Percentiles rank a stretch among this genome's conserved stretches.
phyloP scores from a whole-genome alignment of 306 rosid species.

The Neltuma alba region DNA sequence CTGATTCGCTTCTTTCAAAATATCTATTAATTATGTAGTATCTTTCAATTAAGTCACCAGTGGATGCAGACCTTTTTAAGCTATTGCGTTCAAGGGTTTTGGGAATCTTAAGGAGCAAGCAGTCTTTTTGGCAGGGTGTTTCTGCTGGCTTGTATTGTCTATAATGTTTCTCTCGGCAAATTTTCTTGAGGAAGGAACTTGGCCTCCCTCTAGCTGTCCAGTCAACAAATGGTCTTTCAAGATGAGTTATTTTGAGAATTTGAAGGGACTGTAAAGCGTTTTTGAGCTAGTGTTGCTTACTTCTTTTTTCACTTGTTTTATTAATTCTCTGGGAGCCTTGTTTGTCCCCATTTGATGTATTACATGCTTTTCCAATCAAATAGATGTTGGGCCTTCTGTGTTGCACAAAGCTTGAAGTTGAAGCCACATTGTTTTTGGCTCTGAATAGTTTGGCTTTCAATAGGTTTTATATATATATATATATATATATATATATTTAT shows the following conservation, averaged over 20 bases:
- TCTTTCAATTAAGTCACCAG: neutral
- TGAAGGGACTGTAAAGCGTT: neutral
- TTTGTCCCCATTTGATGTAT: neutral
- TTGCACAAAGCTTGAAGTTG: neutral
- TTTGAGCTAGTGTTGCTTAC: neutral
- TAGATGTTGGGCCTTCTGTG: neutral
- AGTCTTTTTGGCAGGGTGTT: neutral
- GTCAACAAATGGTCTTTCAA: neutral
- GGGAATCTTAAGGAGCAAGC: neutral
- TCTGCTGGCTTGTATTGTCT: neutral
- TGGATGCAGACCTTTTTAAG: neutral
- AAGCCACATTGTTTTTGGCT: neutral
- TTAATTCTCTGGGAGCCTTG: neutral
- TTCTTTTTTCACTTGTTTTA: neutral
- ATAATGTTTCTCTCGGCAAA: neutral
- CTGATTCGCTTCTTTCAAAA: neutral
- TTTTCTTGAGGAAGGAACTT: neutral
- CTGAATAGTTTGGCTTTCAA: too few species aligned
- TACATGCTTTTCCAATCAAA: neutral
- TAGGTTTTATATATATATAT: too few species aligned
- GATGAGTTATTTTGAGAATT: neutral
- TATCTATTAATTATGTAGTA: too few species aligned
- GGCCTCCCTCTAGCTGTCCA: neutral
- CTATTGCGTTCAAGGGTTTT: neutral
- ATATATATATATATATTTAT: too few species aligned